These are phyloP conservation scores for Amanita pallidorosea DNA, from an alignment of 768 basidiomycete genomes.

Conservation along the genomic window DNA sequence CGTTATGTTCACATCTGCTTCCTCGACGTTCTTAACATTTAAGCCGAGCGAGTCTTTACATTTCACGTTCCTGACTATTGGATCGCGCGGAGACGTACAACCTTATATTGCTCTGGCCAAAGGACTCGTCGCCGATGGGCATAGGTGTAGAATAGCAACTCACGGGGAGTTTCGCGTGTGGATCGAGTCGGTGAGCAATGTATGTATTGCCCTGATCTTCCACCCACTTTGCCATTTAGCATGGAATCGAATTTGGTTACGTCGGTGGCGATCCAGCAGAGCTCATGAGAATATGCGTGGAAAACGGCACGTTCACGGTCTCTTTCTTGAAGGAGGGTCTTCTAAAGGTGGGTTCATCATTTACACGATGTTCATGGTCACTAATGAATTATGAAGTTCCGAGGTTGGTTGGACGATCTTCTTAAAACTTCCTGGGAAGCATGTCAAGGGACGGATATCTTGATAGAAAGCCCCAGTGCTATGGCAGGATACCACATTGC, in stretches of 20 bases:
- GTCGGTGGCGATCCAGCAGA: constrained; percentile 98
- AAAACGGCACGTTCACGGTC: constrained; percentile 96
- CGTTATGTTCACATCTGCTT: constrained; percentile 96
- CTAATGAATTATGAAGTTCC: constrained; percentile 52
- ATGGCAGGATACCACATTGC: constrained; percentile 98
- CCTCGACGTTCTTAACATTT: constrained; percentile 94
- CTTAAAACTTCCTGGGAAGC: constrained; percentile 94
- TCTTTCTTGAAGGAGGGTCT: constrained; percentile 89
- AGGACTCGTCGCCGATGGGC: constrained; percentile 83
- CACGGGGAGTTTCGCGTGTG: constrained; percentile 93
- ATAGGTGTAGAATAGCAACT: constrained; percentile 83
- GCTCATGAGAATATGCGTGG: constrained; percentile 94
- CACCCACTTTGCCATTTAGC: constrained; percentile 28
- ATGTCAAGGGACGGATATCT: constrained; percentile 87
- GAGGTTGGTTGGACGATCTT: constrained; percentile 96
- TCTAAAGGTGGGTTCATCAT: constrained; percentile 50
- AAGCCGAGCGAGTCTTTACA: constrained; percentile 78
- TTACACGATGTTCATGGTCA: neutral
- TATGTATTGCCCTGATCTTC: constrained; percentile 1
- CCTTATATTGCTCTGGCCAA: constrained; percentile 96
- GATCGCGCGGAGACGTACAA: constrained; percentile 94
- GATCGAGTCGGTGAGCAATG: constrained; percentile 76
- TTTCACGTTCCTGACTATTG: constrained; percentile 94
- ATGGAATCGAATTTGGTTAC: constrained; percentile 91
- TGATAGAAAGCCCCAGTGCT: constrained; percentile 92